Percentiles rank a stretch among this genome's conserved stretches.
Evolutionary conservation across 352 stramenopile genomes (phyloP).

Genomic region (Plasmopara viticola): DNA sequence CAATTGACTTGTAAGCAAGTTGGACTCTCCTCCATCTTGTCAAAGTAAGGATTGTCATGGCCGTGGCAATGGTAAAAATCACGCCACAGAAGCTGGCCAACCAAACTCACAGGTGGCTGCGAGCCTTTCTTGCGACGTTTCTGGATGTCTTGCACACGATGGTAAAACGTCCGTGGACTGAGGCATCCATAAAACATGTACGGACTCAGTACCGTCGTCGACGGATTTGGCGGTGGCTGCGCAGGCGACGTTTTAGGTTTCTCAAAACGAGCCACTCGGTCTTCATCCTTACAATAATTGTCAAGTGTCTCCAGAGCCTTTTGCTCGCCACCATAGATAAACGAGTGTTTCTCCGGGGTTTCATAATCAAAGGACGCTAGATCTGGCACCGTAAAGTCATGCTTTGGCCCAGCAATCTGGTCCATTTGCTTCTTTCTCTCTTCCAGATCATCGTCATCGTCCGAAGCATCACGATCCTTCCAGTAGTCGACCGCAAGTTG

Average conservation of each 20-base stretch:
- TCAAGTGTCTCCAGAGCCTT: conserved; percentile 54
- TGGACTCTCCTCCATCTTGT: conserved; percentile 92
- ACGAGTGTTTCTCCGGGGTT: conserved; percentile 42
- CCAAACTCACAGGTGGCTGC: conserved; percentile 86
- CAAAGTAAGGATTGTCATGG: conserved; percentile 80
- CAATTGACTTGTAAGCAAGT: conserved; percentile 85
- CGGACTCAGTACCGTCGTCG: conserved; percentile 92
- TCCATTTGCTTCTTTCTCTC: conserved; percentile 17
- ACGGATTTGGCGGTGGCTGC: conserved; percentile 61
- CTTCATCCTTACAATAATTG: conserved; percentile 64
- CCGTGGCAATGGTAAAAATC: conserved; percentile 91
- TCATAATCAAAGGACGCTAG: conserved; percentile 60
- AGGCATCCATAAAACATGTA: conserved; percentile 93
- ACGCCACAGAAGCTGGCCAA: conserved; percentile 94
- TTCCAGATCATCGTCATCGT: conserved; percentile 1
- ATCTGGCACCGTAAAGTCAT: conserved; percentile 56
- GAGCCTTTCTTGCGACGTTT: conserved; percentile 50
- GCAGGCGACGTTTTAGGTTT: conserved; percentile 95
- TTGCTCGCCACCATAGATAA: conserved; percentile 64
- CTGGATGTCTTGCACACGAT: conserved; percentile 79
- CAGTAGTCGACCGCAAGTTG: conserved; percentile 55
- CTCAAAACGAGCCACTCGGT: conserved; percentile 90
- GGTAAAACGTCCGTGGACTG: conserved; percentile 85
- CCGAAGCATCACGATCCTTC: conserved; percentile 10
- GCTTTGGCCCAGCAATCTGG: conserved; percentile 42